A percentile compares a stretch with the other conserved stretches of the same genome.
phyloP scores from a whole-genome alignment of 768 basidiomycete genomes.

The Rhizopogon rudus region DNA sequence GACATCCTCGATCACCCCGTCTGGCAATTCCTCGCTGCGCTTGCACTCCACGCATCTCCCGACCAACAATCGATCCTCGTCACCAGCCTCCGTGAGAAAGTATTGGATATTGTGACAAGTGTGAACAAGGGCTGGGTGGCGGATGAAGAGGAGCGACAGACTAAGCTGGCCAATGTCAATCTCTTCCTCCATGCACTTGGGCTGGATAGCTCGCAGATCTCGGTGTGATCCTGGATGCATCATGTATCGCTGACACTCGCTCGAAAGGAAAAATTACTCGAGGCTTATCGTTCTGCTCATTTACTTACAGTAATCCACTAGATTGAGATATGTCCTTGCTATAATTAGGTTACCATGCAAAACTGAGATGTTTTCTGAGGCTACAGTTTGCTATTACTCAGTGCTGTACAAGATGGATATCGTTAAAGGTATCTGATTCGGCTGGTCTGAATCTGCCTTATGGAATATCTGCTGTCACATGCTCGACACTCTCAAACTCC shows the following conservation, averaged over 20 bases:
- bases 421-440: too few species aligned
- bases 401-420: neutral
- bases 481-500: neutral
- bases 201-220: conserved; percentile 67
- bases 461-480: neutral
- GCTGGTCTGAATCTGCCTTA: neutral
- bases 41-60: conserved; percentile 78
- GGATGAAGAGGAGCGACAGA: conserved; percentile 67
- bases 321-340: neutral
- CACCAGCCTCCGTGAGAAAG: conserved; percentile 82
- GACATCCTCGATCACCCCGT: conserved; percentile 83
- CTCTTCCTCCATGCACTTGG: conserved; percentile 81
- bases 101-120: conserved; percentile 82
- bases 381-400: neutral
- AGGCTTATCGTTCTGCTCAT: neutral
- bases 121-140: conserved; percentile 71
- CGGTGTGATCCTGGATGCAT: conserved; percentile 27
- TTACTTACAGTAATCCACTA: neutral
- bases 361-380: neutral
- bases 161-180: conserved; percentile 90
- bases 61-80: conserved; percentile 91
- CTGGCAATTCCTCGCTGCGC: conserved; percentile 91
- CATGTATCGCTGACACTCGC: neutral
- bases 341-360: neutral
- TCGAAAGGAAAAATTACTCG: conserved; percentile 1